These are phyloP conservation scores for Fusarium sp. DNA, from an alignment of 2,329 filamentous ascomycete species.

Conservation along the genomic window DNA sequence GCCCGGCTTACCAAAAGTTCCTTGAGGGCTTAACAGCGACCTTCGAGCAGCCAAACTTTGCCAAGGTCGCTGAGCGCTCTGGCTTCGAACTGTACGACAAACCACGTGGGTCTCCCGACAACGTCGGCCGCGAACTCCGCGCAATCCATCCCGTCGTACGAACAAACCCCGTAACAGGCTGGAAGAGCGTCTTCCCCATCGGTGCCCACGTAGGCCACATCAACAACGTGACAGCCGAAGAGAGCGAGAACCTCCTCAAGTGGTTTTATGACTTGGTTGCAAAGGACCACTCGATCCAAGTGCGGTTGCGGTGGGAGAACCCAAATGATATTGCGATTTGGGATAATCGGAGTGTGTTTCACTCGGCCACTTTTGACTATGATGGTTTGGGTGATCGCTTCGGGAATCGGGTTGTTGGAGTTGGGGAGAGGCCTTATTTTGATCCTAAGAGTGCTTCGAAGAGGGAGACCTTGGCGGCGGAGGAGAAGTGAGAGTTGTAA, in stretches of 20 bases:
- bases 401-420: slow-evolving; percentile 62
- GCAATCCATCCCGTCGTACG: slow-evolving; percentile 67
- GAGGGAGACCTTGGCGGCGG: slow-evolving; percentile 6
- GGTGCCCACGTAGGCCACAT: slow-evolving; percentile 64
- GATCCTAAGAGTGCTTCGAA: slow-evolving; percentile 46
- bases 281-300: slow-evolving; percentile 69
- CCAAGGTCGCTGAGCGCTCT: slow-evolving; percentile 57
- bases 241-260: slow-evolving; percentile 61
- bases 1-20: slow-evolving; percentile 66
- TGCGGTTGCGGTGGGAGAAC: slow-evolving; percentile 58
- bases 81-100: slow-evolving; percentile 60
- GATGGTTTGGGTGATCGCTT: slow-evolving; percentile 59
- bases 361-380: slow-evolving; percentile 66
- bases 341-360: slow-evolving; percentile 69
- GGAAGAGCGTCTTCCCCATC: slow-evolving; percentile 66
- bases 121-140: slow-evolving; percentile 60
- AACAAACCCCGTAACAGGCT: slow-evolving; percentile 69
- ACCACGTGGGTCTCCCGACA: slow-evolving; percentile 62
- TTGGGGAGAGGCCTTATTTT: slow-evolving; percentile 67
- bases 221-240: slow-evolving; percentile 61
- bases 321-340: slow-evolving; percentile 66
- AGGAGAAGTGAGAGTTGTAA: background rate
- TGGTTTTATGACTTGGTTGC: slow-evolving; percentile 64
- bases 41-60: slow-evolving; percentile 63
- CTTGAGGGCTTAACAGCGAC: slow-evolving; percentile 69